Percentiles rank a stretch among this genome's conserved stretches.
Conservation (phyloP, 148 eudicot genomes). For the Dianthus caryophyllus region DNA sequence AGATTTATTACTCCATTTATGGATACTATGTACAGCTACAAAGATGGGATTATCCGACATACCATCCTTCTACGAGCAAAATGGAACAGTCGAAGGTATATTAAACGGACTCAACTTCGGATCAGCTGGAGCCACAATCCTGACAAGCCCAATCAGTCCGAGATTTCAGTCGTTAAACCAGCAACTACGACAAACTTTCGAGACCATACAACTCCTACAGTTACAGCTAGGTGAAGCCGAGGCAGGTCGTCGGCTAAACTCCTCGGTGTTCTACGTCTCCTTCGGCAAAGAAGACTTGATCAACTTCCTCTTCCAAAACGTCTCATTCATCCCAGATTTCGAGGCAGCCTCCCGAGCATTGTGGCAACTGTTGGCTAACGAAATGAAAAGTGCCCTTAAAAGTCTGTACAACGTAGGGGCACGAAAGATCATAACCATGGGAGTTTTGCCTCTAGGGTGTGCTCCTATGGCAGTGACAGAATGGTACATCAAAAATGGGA, state of each 20-base stretch:
- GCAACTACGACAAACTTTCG: slow-evolving; percentile 53
- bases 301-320: slow-evolving; percentile 30
- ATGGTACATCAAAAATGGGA: slow-evolving; percentile 24
- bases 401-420: slow-evolving; percentile 36
- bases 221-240: slow-evolving; percentile 38
- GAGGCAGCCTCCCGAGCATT: slow-evolving; percentile 20
- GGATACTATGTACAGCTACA: slow-evolving; percentile 35
- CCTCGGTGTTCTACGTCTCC: slow-evolving; percentile 63
- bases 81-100: slow-evolving; percentile 43
- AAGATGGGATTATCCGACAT: slow-evolving; percentile 44
- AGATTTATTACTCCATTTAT: background rate
- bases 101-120: slow-evolving; percentile 52
- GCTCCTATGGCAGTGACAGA: slow-evolving; percentile 38
- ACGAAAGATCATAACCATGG: slow-evolving; percentile 44
- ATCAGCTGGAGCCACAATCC: slow-evolving; percentile 45
- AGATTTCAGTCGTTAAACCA: slow-evolving; percentile 56
- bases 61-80: slow-evolving; percentile 52
- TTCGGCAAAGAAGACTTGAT: slow-evolving; percentile 64
- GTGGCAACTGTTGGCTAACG: slow-evolving; percentile 34
- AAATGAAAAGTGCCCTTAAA: slow-evolving; percentile 32
- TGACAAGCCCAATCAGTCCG: slow-evolving; percentile 24
- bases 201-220: slow-evolving; percentile 51
- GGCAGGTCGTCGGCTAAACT: slow-evolving; percentile 28
- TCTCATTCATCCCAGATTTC: slow-evolving; percentile 5
- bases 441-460: slow-evolving; percentile 59